phyloP scores from a whole-genome alignment of 345 rosid genomes.

The Adansonia digitata region DNA sequence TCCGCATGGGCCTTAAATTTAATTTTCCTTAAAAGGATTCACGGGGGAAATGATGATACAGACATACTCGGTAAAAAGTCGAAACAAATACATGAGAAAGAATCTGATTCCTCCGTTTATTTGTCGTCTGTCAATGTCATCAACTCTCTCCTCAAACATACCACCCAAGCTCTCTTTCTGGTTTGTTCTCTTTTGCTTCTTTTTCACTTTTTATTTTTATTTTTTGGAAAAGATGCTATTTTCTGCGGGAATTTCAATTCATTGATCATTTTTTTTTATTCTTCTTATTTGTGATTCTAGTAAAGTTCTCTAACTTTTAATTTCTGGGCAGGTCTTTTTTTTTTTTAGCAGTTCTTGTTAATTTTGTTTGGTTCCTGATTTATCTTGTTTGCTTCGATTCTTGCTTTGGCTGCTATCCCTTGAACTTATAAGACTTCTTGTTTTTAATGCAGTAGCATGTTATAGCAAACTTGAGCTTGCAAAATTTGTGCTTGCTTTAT shows the following conservation, averaged over 20 bases:
- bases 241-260: not conserved
- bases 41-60: too few species aligned
- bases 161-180: not conserved
- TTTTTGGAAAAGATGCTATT: not conserved
- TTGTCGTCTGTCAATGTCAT: too few species aligned
- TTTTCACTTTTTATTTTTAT: not conserved
- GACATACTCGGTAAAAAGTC: too few species aligned
- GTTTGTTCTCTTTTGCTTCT: not conserved
- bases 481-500: not conserved
- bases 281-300: not conserved
- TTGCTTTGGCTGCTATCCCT: not conserved
- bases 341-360: not conserved
- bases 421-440: not conserved
- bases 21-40: too few species aligned
- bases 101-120: not conserved
- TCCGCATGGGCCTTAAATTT: too few species aligned
- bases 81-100: too few species aligned
- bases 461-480: not conserved
- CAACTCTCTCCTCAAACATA: constrained; percentile 1
- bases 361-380: not conserved
- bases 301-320: not conserved
- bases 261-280: not conserved
- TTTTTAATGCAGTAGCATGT: not conserved
- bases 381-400: not conserved
- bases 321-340: not conserved